These are phyloP conservation scores for Albatrellus ellisii DNA, from an alignment of 768 basidiomycete species.

Conservation along the genomic window DNA sequence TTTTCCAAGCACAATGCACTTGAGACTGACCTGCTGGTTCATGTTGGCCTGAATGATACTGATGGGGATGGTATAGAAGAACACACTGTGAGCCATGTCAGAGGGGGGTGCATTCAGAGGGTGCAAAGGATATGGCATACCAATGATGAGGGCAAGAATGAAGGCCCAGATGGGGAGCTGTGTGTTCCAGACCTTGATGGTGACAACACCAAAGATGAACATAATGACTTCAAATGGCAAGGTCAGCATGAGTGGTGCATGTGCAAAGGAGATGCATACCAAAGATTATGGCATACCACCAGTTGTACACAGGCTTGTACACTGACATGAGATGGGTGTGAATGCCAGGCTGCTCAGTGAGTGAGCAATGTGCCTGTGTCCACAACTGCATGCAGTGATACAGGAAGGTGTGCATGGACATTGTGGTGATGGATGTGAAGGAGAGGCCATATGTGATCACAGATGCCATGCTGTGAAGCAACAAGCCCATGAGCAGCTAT, in stretches of 20 bases:
- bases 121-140: slow-evolving; percentile 20
- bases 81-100: slow-evolving; percentile 18
- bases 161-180: slow-evolving; percentile 62
- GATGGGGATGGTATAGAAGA: slow-evolving; percentile 34
- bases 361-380: slow-evolving; percentile 25
- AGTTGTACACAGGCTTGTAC: slow-evolving; percentile 25
- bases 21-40: slow-evolving; percentile 61
- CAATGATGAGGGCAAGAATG: slow-evolving; percentile 51
- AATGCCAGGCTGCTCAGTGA: slow-evolving; percentile 32
- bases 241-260: slow-evolving; percentile 15
- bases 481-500: too few relatives aligned
- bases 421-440: slow-evolving; percentile 30
- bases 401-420: slow-evolving; percentile 28
- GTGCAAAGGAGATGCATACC: too few relatives aligned
- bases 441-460: slow-evolving; percentile 42
- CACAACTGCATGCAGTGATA: slow-evolving; percentile 29
- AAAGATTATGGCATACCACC: slow-evolving; percentile 33
- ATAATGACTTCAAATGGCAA: slow-evolving; percentile 27
- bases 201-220: slow-evolving; percentile 53
- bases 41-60: slow-evolving; percentile 63
- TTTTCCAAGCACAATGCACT: too few relatives aligned
- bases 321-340: slow-evolving; percentile 31
- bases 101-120: slow-evolving; percentile 4
- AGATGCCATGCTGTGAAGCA: slow-evolving; percentile 45
- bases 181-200: slow-evolving; percentile 60